Conservation (phyloP, 495 filamentous ascomycete genomes). For the Tuber magnatum region DNA sequence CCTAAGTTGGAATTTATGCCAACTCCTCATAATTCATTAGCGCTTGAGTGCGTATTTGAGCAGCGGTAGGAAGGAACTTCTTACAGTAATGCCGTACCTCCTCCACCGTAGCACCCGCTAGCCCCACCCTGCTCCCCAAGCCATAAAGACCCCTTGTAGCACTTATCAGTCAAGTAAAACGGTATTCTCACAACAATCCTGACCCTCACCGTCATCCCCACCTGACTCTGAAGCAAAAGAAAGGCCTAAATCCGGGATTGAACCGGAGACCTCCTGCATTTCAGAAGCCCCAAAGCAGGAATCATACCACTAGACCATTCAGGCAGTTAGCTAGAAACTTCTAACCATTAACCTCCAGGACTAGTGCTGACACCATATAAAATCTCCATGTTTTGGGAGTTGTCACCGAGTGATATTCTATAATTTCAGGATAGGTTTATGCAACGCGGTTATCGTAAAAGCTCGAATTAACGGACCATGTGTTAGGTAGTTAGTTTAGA, state of each 20-base stretch:
- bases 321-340: neutral
- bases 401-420: neutral
- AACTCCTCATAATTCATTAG: neutral
- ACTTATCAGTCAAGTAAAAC: neutral
- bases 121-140: neutral
- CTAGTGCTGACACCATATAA: neutral
- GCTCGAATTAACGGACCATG: neutral
- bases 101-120: neutral
- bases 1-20: neutral
- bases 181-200: neutral
- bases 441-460: neutral
- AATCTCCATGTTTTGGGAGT: neutral
- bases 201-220: neutral
- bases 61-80: neutral
- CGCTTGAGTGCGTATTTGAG: neutral
- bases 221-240: neutral
- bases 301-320: constrained; percentile 28
- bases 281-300: constrained; percentile 8
- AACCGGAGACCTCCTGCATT: constrained; percentile 17
- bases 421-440: neutral
- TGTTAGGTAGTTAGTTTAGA: neutral
- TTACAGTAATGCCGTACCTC: neutral
- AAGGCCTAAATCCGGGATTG: constrained; percentile 16
- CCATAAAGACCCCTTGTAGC: neutral
- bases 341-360: neutral